Evolutionary conservation across 2,329 filamentous ascomycete genomes (phyloP).

Genomic region (Sarocladium kiliense): DNA sequence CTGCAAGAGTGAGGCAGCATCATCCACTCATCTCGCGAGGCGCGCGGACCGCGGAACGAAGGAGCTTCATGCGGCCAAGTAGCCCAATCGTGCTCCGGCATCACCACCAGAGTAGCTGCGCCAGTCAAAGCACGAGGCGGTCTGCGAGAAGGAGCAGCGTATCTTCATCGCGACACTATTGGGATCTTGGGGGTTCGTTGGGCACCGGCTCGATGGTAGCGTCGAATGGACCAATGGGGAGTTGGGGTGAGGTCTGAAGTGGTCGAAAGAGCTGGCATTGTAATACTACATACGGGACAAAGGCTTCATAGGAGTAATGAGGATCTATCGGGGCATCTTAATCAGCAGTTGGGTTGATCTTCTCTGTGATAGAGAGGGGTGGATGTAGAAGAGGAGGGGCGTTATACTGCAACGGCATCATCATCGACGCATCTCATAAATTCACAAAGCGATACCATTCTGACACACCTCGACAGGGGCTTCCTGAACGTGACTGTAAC

Average conservation of each 20-base stretch:
- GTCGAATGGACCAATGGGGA: conserved; percentile 63
- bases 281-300: not conserved
- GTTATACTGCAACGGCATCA: not conserved
- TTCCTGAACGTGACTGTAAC: not conserved
- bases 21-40: conserved; percentile 71
- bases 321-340: not conserved
- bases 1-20: conserved; percentile 79
- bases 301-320: not conserved
- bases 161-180: conserved; percentile 74
- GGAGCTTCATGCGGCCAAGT: conserved; percentile 49
- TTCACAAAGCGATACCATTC: not conserved
- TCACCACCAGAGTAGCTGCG: conserved; percentile 57
- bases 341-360: not conserved
- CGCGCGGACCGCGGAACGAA: conserved; percentile 44
- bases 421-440: not conserved
- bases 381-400: not conserved
- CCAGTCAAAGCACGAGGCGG: conserved; percentile 79
- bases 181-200: conserved; percentile 81
- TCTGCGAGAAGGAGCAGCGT: conserved; percentile 62
- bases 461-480: not conserved
- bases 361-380: not conserved
- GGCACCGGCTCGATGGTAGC: conserved; percentile 70
- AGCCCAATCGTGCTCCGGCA: conserved; percentile 43
- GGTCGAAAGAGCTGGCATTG: not conserved
- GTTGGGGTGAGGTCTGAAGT: conserved; percentile 65